phyloP scores from a whole-genome alignment of 768 basidiomycete genomes.

The Polyporus arcularius region DNA sequence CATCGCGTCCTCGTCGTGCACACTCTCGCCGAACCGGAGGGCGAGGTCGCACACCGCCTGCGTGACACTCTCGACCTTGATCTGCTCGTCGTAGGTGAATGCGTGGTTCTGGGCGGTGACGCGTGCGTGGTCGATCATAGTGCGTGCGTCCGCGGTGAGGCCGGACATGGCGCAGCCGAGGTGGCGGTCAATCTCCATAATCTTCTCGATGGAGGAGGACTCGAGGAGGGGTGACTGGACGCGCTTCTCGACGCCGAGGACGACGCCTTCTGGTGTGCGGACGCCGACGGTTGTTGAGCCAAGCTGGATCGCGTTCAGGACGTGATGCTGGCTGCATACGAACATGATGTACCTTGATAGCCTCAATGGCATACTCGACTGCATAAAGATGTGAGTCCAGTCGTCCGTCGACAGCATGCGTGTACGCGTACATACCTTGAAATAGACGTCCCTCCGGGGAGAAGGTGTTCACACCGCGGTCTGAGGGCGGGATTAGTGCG shows the following conservation, averaged over 20 bases:
- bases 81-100: conserved; percentile 95
- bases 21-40: conserved; percentile 96
- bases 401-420: conserved; percentile 1
- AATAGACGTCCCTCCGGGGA: conserved; percentile 98
- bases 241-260: conserved; percentile 97
- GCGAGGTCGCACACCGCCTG: conserved; percentile 99
- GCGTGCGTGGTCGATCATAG: conserved; percentile 99
- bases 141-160: conserved; percentile 95
- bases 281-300: conserved; percentile 98
- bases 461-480: conserved; percentile 98
- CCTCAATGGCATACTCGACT: conserved; percentile 99
- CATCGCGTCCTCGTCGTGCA: conserved; percentile 98
- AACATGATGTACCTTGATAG: conserved; percentile 74
- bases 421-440: conserved; percentile 67
- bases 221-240: conserved; percentile 96
- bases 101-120: conserved; percentile 95
- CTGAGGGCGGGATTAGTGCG: conserved; percentile 39
- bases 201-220: conserved; percentile 96
- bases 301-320: conserved; percentile 54
- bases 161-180: conserved; percentile 98
- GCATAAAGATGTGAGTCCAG: conserved; percentile 4
- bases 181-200: conserved; percentile 98
- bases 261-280: conserved; percentile 84
- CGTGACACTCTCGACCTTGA: conserved; percentile 97
- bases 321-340: neutral